Conservation (phyloP, 2,329 filamentous ascomycete species). For the Epichloe hybrida region DNA sequence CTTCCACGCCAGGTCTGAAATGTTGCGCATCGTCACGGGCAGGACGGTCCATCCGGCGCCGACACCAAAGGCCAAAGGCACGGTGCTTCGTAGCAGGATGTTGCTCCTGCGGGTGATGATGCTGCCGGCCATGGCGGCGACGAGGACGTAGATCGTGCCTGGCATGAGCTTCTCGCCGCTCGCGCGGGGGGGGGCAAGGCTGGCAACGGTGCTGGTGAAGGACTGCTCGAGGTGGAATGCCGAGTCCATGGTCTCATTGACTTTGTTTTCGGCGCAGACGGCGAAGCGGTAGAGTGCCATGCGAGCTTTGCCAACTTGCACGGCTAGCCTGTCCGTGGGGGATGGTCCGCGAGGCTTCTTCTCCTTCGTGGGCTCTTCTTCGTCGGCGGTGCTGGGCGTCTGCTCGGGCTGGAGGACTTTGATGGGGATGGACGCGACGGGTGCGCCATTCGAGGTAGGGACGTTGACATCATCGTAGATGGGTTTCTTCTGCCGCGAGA, state of each 20-base stretch:
- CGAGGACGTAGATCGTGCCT: conserved; percentile 80
- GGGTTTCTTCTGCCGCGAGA: conserved; percentile 39
- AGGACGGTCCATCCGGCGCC: conserved; percentile 73
- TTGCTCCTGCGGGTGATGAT: conserved; percentile 84
- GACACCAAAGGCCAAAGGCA: conserved; percentile 69
- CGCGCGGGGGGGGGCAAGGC: conserved; percentile 72
- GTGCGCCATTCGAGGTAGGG: conserved; percentile 16
- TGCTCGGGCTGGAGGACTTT: conserved; percentile 11
- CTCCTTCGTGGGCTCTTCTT: conserved; percentile 18
- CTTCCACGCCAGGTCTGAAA: conserved; percentile 73
- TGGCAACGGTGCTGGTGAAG: conserved; percentile 80
- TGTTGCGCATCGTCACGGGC: conserved; percentile 81
- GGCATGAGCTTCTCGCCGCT: conserved; percentile 83
- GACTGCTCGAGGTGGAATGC: conserved; percentile 77
- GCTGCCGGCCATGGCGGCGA: conserved; percentile 86
- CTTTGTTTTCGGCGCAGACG: conserved; percentile 59
- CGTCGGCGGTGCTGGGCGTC: conserved; percentile 14
- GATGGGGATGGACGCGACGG: conserved; percentile 15
- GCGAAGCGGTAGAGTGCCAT: conserved; percentile 69
- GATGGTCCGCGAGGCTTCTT: conserved; percentile 41
- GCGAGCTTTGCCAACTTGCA: conserved; percentile 66
- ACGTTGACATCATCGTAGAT: conserved; percentile 66
- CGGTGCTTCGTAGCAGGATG: conserved; percentile 62
- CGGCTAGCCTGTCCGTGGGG: conserved; percentile 79
- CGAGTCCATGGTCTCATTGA: conserved; percentile 70